Percentiles rank a stretch among this genome's conserved stretches.
Conservation (phyloP, 192 early-diverging fungal species). For the Diversispora eburnea region DNA sequence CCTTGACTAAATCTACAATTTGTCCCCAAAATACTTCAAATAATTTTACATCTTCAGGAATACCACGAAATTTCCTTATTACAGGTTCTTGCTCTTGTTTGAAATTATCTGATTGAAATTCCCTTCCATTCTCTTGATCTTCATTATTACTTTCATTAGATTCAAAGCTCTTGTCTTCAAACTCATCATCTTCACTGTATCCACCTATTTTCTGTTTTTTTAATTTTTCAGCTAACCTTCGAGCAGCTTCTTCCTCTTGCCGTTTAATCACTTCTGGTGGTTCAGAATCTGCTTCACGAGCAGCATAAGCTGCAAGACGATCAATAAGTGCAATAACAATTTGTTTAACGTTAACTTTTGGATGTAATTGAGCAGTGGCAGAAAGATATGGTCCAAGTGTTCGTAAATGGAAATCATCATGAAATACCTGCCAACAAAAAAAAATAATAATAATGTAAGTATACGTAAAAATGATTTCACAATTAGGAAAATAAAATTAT, state of each 20-base stretch:
- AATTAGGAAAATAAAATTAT: not conserved
- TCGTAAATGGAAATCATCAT: conserved; percentile 93
- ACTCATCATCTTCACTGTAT: conserved; percentile 33
- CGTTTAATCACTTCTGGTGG: conserved; percentile 29
- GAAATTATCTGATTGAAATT: conserved; percentile 10
- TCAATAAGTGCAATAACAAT: conserved; percentile 96
- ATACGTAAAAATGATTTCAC: not conserved
- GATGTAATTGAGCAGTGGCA: conserved; percentile 86
- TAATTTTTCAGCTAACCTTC: conserved; percentile 31
- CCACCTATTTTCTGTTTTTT: conserved; percentile 28
- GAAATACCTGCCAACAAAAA: conserved; percentile 69
- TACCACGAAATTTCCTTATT: conserved; percentile 62
- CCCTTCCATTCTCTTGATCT: conserved; percentile 28
- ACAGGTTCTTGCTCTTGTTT: conserved; percentile 33
- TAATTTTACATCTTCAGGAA: conserved; percentile 81
- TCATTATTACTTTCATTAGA: conserved; percentile 41
- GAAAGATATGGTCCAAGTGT: conserved; percentile 86
- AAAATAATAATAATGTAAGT: not conserved
- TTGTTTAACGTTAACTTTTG: conserved; percentile 92
- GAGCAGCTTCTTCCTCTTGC: conserved; percentile 43
- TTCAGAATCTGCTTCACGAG: conserved; percentile 63
- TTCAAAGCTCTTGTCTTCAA: conserved; percentile 17
- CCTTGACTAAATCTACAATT: conserved; percentile 86
- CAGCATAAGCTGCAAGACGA: conserved; percentile 88
- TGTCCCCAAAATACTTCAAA: conserved; percentile 99